Evolutionary conservation across 495 filamentous ascomycete species (phyloP), one percentile per base, ranked within the genome.

Genomic region (Podospora anserina): DNA sequence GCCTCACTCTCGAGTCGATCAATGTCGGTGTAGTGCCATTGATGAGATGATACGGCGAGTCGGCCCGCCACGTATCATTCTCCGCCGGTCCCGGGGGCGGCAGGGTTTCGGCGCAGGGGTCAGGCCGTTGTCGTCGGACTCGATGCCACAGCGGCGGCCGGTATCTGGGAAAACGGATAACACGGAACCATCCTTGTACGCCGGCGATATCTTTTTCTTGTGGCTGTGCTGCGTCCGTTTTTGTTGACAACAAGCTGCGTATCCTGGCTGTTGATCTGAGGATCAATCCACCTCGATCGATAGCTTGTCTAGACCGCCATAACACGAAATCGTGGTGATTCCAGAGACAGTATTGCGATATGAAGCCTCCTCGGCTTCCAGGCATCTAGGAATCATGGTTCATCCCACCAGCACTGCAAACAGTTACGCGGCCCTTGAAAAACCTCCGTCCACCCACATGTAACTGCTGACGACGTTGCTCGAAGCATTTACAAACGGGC

Each of bases 81-180:
- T 7, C 15, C 55, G 55, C 55, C 55, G 55, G 55, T 20, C 55
- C 55, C 55, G 55, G 55, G 55, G 23, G 55, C 55, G 55, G 55
- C 55, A 58, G 55, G 55, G 55, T 58, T n/a, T 58, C 55, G n/a
- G 55, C n/a, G 55, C 55, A 19, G 23, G 55, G 55, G 55, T 58
- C 23, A 26, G 6, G 18, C 55, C 55, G n/a, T 58, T 58, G 9
- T 58, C 55, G 23, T 26, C 55, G 39, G 39, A 49, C 39, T 49
- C 15, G 39, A 16, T 49, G 39, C 34, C 15, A 11, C 39, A 9
- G 13, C 39, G 39, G 39, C 39, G 39, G 39, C 39, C 39, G 39
- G 39, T 49, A 11, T 16, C 15, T 49, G 13, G 7, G 39, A 9
- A 49, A 49, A 18, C 55, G 55, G 55, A 20, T 20, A 58, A 9